A percentile compares a stretch with the other conserved stretches of the same genome.
Evolutionary conservation across 2,329 filamentous ascomycete species (phyloP).

Genomic region (Aspergillus tubingensis): DNA sequence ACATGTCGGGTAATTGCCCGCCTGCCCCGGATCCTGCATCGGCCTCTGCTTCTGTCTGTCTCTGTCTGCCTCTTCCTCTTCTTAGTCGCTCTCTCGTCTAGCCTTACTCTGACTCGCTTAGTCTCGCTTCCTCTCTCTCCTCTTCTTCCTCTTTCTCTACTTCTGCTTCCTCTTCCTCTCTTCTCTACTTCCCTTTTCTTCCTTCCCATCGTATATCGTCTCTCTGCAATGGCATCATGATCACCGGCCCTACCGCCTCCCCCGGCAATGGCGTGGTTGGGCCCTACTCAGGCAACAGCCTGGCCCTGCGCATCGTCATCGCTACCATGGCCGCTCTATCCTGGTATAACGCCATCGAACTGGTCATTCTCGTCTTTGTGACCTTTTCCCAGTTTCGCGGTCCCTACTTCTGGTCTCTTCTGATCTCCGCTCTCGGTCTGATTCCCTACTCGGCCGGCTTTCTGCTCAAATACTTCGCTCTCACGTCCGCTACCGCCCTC

Average conservation of each 20-base stretch:
- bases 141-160: background rate
- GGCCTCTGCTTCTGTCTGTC: conserved; percentile 4
- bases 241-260: conserved; percentile 20
- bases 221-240: conserved; percentile 25
- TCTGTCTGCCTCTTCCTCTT: background rate
- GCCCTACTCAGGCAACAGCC: conserved; percentile 35
- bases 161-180: background rate
- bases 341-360: conserved; percentile 54
- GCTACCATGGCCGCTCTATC: conserved; percentile 50
- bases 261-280: conserved; percentile 43
- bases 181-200: conserved; percentile 12
- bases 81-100: background rate
- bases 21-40: conserved; percentile 1
- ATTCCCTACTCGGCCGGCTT: conserved; percentile 51
- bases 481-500: conserved; percentile 39
- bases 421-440: conserved; percentile 48
- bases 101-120: background rate
- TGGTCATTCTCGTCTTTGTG: conserved; percentile 51
- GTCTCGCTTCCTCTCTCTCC: background rate
- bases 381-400: conserved; percentile 51
- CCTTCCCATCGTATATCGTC: conserved; percentile 2
- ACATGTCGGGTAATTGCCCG: background rate
- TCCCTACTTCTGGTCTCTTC: conserved; percentile 54
- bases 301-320: conserved; percentile 46
- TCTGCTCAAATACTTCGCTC: conserved; percentile 49